Evolutionary conservation across 2,329 filamentous ascomycete species (phyloP), one percentile per base, ranked within the genome.

Genomic region (Hortaea werneckii): DNA sequence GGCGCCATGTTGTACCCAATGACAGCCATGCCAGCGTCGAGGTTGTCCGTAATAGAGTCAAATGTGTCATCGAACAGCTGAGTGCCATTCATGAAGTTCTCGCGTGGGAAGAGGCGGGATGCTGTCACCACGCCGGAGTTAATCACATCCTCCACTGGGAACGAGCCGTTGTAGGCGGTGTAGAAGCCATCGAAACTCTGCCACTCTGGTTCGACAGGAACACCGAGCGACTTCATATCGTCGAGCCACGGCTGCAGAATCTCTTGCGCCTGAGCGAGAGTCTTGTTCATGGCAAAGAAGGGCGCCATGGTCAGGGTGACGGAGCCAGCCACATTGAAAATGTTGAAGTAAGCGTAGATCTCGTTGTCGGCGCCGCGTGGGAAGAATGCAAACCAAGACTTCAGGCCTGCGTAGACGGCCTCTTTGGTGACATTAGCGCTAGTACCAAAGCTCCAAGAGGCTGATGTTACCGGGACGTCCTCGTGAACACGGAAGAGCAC

Each of bases 381-480:
- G 20, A 51, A 46, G 43, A 60, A 65, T 46, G 54, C 32, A 20
- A 52, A 42, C 42, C 61, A 65, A 46, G 54, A 20, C 60, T 58
- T 42, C 64, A 65, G 20, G 20, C 20, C 20, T 2, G 20, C 20
- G 20, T 20, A 20, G 20, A 20, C 20, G 20, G 20, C 20, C 20
- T 20, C 20, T 20, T 20, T 20, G 20, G 20, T 20, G 20, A 20
- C 20, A 20, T 20, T 20, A 20, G 20, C 20, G 20, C 20, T 20
- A 20, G 20, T 20, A 20, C 20, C 20, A 20, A 20, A 20, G 20
- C 20, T 20, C 20, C 20, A 20, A 20, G 20, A 20, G 20, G 20
- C 20, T 20, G 20, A 20, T 20, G 20, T 20, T 20, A 20, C 4
- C 3, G 9, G 2, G 32, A 35, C 28, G 12, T 27, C 12, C 34